Evolutionary conservation across 371 early-diverging fungal species (phyloP), one percentile per base, ranked within the genome.

Genomic region (Phascolomyces articulosus): DNA sequence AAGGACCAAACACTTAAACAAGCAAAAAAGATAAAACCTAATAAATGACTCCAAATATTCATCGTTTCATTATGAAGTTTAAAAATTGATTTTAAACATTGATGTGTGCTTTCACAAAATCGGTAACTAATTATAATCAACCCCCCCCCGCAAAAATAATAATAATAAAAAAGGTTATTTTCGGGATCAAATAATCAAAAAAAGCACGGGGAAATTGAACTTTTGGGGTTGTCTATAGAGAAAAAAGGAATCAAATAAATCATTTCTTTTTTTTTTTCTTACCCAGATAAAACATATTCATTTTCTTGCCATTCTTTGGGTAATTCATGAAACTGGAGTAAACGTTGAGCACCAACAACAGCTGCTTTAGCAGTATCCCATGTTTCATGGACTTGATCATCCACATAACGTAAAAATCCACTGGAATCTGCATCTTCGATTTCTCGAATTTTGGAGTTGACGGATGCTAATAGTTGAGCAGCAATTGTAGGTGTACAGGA

Each of bases 1-100:
- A 86, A 82, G 16, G 80, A 79, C 51, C 85, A 83, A n/a, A 82
- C 64, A 20, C 81, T 80, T 0, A 90, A 67, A n/a, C 71, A 73
- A 8, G 82, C 62, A 63, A 89, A 82, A 23, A 87, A 82, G 28
- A 89, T 55, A 49, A 87, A 79, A 0, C 90, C 91, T 10, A 89
- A 55, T 59, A 91, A 71, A 71, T 90, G 91, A 26, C 88, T 87
- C 87, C 87, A 88, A 31, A 90, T 90, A 62, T 91, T 90, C 67
- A 85, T 75, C 2, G 91, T 90, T 72, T 91, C 90, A 34, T 91
- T 91, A 65, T 91, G 91, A 29, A 90, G 67, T 64, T 65, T 74
- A 73, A 91, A 88, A 40, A 91, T 85, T 18, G 85, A 83, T 74
- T 72, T 69, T 15, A 89, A 68, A 60, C 89, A 89, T 24, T 80